Base-by-base conservation (phyloP, 2,329 filamentous ascomycete species). In the Pseudovirgaria hyperparasitica region DNA sequence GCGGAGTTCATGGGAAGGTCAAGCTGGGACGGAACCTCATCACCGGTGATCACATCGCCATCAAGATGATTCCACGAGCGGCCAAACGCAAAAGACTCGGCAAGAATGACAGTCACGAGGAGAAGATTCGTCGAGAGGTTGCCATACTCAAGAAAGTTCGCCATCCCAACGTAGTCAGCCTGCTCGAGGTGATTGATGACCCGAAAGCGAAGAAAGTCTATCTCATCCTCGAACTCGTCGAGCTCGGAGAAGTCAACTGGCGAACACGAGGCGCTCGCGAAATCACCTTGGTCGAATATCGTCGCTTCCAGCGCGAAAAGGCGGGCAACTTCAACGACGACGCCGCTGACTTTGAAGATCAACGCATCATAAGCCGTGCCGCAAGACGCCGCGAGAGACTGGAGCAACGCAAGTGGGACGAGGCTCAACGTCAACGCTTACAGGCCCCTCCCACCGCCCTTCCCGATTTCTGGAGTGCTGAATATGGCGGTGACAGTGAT, bases 131-230 rank as follows among this genome's bases (percentile, higher is more conserved):
- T 60, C 79, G 81, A 50, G 90, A 98, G 59, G 92, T 98, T 37
- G 90, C 90, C 48, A 96, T 98, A 31, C 65, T 98, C 43, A 98
- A 98, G 56, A 98, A 98, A 62, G 92, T 92, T 28, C 77, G 87
- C 16, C 90, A 98, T 53, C 78, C 82, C n/a, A 94, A 98, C 46
- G 82, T 98, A 21, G 90, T 98, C 36, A 86, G 82, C 42, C 65
- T 98, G 20, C 70, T 96, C 37, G 90, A 98, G 58, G 86, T 98
- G 45, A 96, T 98, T 43, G 90, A 98, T 50, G 90, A 98, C 50
- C 87, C 87, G 2, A 82, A 85, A 44, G 73, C 85, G 32, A 90
- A 92, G 60, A 98, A 98, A 59, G 93, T 98, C 35, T 98, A 98
- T 58, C 87, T 98, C 59, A 82, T 96, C 12, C 68, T 98, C 22